Percentiles rank a stretch among this genome's conserved stretches.
phyloP scores from a whole-genome alignment of 306 rosid genomes.

The Lathyrus tuberosus region DNA sequence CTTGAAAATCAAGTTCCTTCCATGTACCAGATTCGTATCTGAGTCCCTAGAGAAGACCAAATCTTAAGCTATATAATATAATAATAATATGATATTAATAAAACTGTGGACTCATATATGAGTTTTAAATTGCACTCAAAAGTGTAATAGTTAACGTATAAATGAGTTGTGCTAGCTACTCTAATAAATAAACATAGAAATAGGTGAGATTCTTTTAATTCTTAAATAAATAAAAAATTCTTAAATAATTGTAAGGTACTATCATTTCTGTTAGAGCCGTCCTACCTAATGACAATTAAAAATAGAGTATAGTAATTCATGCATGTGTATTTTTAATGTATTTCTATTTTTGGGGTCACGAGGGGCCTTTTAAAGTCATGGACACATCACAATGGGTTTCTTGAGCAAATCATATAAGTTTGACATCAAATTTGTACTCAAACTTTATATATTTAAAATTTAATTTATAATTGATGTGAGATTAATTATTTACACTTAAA shows the following conservation, averaged over 20 bases:
- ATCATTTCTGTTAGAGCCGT: constrained; percentile 6
- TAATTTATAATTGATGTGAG: no score
- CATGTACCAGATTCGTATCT: constrained; percentile 48
- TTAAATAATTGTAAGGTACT: neutral
- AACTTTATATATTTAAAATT: no score
- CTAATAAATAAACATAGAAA: neutral
- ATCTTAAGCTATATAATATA: constrained; percentile 31
- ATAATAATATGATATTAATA: neutral
- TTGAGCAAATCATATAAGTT: no score
- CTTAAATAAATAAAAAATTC: no score
- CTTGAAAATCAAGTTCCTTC: constrained; percentile 42
- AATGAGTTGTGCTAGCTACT: neutral
- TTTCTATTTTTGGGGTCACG: neutral
- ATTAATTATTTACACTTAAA: no score
- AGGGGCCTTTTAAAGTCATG: no score
- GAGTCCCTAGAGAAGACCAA: constrained; percentile 47
- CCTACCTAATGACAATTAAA: neutral
- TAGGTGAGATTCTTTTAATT: constrained; percentile 3
- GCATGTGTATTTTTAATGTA: neutral
- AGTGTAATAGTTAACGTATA: neutral
- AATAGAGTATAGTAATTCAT: neutral
- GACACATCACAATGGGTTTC: no score
- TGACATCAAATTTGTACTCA: no score
- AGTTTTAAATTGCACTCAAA: neutral
- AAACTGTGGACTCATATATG: neutral